Evolutionary conservation across 768 basidiomycete species (phyloP).

Genomic region (Phallus indusiatus): DNA sequence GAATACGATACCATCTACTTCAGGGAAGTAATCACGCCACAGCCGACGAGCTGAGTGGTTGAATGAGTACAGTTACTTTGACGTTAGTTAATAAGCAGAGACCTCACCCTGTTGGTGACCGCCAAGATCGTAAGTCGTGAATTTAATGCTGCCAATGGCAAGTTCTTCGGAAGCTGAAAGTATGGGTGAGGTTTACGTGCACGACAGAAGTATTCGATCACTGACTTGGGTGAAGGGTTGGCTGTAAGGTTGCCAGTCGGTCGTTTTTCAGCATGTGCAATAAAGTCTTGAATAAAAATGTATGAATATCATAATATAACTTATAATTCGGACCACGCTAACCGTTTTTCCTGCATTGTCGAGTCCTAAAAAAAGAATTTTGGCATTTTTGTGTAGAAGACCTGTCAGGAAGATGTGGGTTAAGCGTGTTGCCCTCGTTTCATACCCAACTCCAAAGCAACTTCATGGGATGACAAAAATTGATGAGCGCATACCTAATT

Average conservation of each 20-base stretch:
- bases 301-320: background rate
- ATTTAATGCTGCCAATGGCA: slow-evolving; percentile 97
- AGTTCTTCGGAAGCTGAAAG: slow-evolving; percentile 89
- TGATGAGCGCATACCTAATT: slow-evolving; percentile 58
- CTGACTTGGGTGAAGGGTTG: slow-evolving; percentile 95
- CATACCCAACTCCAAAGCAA: background rate
- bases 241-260: slow-evolving; percentile 92
- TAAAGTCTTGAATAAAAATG: slow-evolving; percentile 53
- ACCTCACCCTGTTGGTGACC: slow-evolving; percentile 88
- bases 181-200: slow-evolving; percentile 3
- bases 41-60: slow-evolving; percentile 71
- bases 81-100: background rate
- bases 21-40: slow-evolving; percentile 99
- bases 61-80: background rate
- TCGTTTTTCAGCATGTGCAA: slow-evolving; percentile 99
- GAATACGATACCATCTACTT: slow-evolving; percentile 98
- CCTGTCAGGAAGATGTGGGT: slow-evolving; percentile 35
- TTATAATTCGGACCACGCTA: slow-evolving; percentile 17
- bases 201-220: slow-evolving; percentile 9
- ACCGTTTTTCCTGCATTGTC: slow-evolving; percentile 99
- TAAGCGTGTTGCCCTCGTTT: background rate
- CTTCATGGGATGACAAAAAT: background rate
- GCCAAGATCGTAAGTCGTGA: slow-evolving; percentile 96
- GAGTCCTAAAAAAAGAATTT: slow-evolving; percentile 97
- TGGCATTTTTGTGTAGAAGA: slow-evolving; percentile 94